A percentile compares a stretch with the other conserved stretches of the same genome.
These are phyloP conservation scores for Fusarium xyrophilum DNA, from an alignment of 2,329 filamentous ascomycete genomes.

Conservation along the genomic window DNA sequence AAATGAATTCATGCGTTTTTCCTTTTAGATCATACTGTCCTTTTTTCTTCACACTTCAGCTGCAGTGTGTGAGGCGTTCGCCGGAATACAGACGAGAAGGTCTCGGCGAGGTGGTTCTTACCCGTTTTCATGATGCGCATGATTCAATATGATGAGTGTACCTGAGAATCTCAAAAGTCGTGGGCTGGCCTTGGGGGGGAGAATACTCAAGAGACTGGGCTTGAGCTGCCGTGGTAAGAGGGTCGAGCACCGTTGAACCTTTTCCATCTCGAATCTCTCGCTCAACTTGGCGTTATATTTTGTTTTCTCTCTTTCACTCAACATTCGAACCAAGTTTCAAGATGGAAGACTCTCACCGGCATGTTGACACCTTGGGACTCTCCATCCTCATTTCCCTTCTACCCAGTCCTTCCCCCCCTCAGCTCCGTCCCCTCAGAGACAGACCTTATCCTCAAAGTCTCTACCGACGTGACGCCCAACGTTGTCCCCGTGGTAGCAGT, in stretches of 20 bases:
- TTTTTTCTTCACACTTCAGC: background rate
- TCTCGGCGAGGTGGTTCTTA: accelerated
- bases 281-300: accelerated
- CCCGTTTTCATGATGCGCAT: accelerated
- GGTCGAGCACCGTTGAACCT: background rate
- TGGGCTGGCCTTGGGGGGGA: background rate
- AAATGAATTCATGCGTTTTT: background rate
- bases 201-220: background rate
- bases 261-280: accelerated
- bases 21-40: background rate
- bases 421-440: background rate
- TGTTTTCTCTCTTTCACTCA: too few species aligned
- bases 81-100: too few species aligned
- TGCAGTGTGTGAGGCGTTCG: background rate
- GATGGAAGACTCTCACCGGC: background rate
- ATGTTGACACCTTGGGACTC: background rate
- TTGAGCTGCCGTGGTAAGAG: background rate
- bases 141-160: background rate
- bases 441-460: background rate
- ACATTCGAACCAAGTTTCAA: accelerated
- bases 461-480: background rate
- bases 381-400: background rate
- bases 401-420: background rate
- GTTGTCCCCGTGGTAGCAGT: background rate
- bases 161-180: too few species aligned